A percentile compares a stretch with the other conserved stretches of the same genome.
Conservation (phyloP, 1,284 basidiomycete species). For the Thecaphora thlaspeos region DNA sequence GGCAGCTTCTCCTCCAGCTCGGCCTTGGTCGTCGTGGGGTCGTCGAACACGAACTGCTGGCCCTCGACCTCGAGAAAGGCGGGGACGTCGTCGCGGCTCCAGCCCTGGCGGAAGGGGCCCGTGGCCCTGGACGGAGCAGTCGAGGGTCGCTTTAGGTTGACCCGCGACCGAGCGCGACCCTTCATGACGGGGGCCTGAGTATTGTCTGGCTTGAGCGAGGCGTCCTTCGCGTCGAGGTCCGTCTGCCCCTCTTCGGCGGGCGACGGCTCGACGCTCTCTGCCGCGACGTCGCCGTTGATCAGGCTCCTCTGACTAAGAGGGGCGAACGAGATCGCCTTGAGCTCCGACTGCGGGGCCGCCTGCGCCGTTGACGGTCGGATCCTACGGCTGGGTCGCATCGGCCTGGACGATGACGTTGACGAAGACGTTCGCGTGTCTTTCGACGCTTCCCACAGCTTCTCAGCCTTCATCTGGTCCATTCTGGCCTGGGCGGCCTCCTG, state of each 20-base stretch:
- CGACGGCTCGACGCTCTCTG: no score
- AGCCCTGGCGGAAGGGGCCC: conserved; percentile 12
- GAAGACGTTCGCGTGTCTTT: no score
- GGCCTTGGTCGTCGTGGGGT: conserved; percentile 1
- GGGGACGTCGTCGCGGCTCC: conserved; percentile 5
- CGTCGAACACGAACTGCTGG: conserved; percentile 19
- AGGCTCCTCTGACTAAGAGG: no score
- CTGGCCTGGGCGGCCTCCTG: conserved; percentile 18
- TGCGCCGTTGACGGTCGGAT: no score
- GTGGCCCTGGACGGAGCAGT: conserved; percentile 20
- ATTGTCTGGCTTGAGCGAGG: no score
- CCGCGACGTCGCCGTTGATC: no score
- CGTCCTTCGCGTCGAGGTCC: no score
- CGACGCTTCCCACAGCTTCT: not conserved
- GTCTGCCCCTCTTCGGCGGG: no score
- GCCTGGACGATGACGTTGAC: no score
- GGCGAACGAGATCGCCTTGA: no score
- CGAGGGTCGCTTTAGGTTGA: conserved; percentile 27
- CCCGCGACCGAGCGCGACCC: conserved; percentile 18
- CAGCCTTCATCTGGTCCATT: conserved; percentile 5
- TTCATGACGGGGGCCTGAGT: no score
- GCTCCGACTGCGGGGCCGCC: conserved; percentile 7
- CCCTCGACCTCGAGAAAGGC: conserved; percentile 32
- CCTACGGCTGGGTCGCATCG: no score
- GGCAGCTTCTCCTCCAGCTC: conserved; percentile 5